These are phyloP conservation scores for Penicillium thymicola DNA, from an alignment of 2,329 filamentous ascomycete species.

Conservation along the genomic window DNA sequence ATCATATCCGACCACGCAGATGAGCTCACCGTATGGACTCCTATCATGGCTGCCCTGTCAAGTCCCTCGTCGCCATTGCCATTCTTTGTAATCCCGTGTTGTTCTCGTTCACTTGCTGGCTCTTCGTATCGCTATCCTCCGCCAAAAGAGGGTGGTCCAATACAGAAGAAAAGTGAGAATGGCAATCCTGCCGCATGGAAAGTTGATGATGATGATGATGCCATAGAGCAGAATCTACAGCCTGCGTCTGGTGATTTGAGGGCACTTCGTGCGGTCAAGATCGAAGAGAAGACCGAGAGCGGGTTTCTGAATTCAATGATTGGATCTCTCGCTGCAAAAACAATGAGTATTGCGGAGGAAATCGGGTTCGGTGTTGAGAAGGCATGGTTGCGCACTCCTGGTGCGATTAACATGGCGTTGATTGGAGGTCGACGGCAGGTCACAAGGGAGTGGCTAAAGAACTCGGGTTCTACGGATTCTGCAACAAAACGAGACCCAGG, in stretches of 20 bases:
- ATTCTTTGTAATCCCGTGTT: conserved; percentile 93
- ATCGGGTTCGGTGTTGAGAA: conserved; percentile 75
- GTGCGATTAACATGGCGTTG: conserved; percentile 80
- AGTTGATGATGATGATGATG: conserved; percentile 9
- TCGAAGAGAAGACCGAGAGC: conserved; percentile 28
- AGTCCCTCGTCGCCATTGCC: conserved; percentile 60
- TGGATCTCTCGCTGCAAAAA: conserved; percentile 77
- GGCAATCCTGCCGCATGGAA: conserved; percentile 11
- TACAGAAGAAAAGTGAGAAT: conserved; percentile 39
- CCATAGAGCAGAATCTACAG: conserved; percentile 24
- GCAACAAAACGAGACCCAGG: too few species aligned
- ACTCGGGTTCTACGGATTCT: neutral
- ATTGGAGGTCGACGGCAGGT: conserved; percentile 52
- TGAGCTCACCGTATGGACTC: conserved; percentile 94
- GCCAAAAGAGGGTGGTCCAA: conserved; percentile 25
- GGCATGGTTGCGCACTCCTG: conserved; percentile 86
- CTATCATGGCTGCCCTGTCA: conserved; percentile 69
- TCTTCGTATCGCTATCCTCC: conserved; percentile 59
- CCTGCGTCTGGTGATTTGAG: conserved; percentile 41
- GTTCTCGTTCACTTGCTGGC: conserved; percentile 81
- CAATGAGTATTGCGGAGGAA: conserved; percentile 64
- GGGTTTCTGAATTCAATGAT: conserved; percentile 65
- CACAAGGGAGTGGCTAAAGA: neutral
- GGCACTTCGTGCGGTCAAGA: conserved; percentile 37
- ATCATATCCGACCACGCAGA: conserved; percentile 97